phyloP scores from a whole-genome alignment of 75 land plant species.

The Chamaecyparis obtusa region DNA sequence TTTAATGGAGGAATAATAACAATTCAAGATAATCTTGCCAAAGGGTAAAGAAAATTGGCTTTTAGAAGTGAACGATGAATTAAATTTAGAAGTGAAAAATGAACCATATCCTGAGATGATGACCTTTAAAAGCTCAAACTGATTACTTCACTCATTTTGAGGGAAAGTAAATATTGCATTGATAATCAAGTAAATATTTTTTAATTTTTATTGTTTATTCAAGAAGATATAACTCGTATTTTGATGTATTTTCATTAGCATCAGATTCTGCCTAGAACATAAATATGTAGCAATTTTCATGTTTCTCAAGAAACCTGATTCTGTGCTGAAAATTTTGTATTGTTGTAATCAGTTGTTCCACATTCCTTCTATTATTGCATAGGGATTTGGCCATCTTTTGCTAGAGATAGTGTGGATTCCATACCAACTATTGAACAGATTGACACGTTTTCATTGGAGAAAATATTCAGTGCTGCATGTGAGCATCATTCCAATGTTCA shows the following conservation, averaged over 20 bases:
- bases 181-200: background rate
- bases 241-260: background rate
- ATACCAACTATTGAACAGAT: background rate
- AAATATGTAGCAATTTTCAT: background rate
- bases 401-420: background rate
- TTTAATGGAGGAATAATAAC: background rate
- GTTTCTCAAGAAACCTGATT: background rate
- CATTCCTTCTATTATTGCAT: background rate
- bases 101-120: background rate
- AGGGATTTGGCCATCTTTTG: background rate
- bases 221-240: background rate
- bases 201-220: background rate
- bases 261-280: background rate
- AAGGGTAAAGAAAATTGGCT: background rate
- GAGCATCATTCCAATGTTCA: background rate
- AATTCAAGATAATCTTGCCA: background rate
- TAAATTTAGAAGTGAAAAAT: no score
- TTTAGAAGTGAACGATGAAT: background rate
- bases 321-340: background rate
- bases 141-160: background rate
- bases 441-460: background rate
- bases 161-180: conserved; percentile 1
- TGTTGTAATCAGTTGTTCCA: background rate
- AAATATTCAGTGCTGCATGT: background rate
- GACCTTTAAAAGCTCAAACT: background rate